Conservation (phyloP, 2,329 filamentous ascomycete genomes). For the Penicillium freii region DNA sequence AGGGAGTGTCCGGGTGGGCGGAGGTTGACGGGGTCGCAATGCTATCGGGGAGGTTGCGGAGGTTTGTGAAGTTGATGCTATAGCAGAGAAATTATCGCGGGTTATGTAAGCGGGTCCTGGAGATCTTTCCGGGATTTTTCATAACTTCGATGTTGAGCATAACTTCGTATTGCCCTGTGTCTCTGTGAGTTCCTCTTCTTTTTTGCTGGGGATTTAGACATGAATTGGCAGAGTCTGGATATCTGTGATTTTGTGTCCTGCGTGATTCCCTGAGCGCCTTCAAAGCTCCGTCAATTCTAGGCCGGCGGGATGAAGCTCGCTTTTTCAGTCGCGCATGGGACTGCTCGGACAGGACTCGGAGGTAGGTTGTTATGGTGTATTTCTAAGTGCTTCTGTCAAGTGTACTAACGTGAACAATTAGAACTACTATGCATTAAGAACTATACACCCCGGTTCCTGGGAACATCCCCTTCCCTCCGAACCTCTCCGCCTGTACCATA, state of each 20-base stretch:
- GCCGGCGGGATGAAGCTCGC: constrained; percentile 33
- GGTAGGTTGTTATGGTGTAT: constrained; percentile 13
- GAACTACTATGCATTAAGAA: not conserved
- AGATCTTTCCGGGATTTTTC: constrained; percentile 18
- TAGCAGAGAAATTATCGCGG: constrained; percentile 33
- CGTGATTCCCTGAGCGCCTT: constrained; percentile 13
- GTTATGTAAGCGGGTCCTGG: constrained; percentile 34
- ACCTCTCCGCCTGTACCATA: constrained; percentile 1
- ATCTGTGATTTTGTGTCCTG: constrained; percentile 5
- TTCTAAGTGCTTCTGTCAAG: not conserved
- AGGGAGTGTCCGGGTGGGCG: not conserved
- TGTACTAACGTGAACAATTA: constrained; percentile 3
- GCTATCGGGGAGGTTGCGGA: constrained; percentile 14
- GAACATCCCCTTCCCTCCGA: not conserved
- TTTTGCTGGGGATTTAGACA: constrained; percentile 12
- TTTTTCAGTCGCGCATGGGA: constrained; percentile 19
- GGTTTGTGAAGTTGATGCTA: constrained; percentile 21
- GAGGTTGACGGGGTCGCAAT: constrained; percentile 4
- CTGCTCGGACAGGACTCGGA: constrained; percentile 20
- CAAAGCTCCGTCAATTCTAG: constrained; percentile 13
- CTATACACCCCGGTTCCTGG: not conserved
- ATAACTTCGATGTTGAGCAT: not conserved
- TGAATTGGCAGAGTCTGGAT: constrained; percentile 17
- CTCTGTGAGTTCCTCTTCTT: constrained; percentile 1
- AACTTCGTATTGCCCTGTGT: not conserved